A percentile compares a stretch with the other conserved stretches of the same genome.
Conservation (phyloP, 202 grass and related monocot genomes). For the Panicum hallii region DNA sequence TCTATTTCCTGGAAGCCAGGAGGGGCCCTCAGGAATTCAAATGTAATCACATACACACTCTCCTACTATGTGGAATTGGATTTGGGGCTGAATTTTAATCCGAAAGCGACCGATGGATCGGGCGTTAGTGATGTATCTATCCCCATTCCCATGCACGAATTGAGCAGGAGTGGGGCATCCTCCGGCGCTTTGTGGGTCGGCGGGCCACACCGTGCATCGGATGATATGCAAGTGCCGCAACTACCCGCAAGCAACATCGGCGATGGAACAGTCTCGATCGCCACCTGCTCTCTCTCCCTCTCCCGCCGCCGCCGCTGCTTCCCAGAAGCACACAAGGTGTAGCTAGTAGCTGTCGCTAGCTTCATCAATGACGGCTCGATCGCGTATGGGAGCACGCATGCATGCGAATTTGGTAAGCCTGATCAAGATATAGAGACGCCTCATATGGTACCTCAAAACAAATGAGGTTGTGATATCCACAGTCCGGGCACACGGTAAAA, state of each 20-base stretch:
- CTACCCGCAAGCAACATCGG: background rate
- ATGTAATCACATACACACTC: background rate
- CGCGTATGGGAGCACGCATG: background rate
- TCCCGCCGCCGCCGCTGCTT: constrained; percentile 22
- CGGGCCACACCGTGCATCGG: background rate
- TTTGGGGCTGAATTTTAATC: background rate
- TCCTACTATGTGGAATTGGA: background rate
- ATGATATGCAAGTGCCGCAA: background rate
- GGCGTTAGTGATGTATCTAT: no score
- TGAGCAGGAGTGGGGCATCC: no score
- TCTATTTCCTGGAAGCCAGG: constrained; percentile 19
- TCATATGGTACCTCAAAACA: no score
- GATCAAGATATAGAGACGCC: no score
- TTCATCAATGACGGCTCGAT: background rate
- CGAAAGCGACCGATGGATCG: background rate
- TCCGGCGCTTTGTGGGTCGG: background rate
- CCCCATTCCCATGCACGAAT: background rate
- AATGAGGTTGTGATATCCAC: no score
- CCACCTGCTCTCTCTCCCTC: background rate
- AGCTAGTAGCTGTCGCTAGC: background rate
- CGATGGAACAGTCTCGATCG: background rate
- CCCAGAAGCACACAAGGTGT: constrained; percentile 12
- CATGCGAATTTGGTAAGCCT: background rate
- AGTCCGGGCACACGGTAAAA: no score
- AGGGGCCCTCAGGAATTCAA: background rate